phyloP scores from a whole-genome alignment of 1,284 basidiomycete genomes.

The Puccinia horiana region DNA sequence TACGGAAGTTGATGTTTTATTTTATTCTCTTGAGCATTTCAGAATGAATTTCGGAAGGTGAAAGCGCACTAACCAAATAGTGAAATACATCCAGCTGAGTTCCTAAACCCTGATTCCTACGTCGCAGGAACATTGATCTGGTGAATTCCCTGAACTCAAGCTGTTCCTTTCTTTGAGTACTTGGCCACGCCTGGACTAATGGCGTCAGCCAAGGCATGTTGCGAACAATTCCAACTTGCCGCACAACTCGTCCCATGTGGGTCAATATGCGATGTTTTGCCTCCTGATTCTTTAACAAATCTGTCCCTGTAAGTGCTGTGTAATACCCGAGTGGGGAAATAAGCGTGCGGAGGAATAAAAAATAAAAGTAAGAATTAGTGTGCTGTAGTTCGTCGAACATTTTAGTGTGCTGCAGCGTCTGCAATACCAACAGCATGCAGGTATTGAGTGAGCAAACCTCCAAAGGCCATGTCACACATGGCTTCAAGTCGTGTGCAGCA shows the following conservation, averaged over 20 bases:
- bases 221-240: constrained; percentile 46
- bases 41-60: neutral
- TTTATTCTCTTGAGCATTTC: neutral
- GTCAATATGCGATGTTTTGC: constrained; percentile 26
- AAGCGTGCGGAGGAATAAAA: neutral
- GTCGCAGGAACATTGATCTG: constrained; percentile 39
- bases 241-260: constrained; percentile 46
- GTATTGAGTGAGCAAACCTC: constrained; percentile 24
- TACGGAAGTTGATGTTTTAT: neutral
- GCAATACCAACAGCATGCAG: neutral
- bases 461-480: constrained; percentile 46
- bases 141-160: constrained; percentile 34
- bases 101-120: constrained; percentile 28
- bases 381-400: neutral
- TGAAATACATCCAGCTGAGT: constrained; percentile 43
- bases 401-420: neutral
- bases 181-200: constrained; percentile 26
- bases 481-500: neutral
- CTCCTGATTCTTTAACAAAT: constrained; percentile 23
- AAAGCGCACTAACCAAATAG: constrained; percentile 30
- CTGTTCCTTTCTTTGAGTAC: constrained; percentile 30
- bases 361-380: neutral
- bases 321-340: neutral
- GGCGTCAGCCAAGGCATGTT: constrained; percentile 46
- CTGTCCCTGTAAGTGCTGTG: constrained; percentile 25